A percentile compares a stretch with the other conserved stretches of the same genome.
Evolutionary conservation across 2,329 filamentous ascomycete genomes (phyloP).

Genomic region (Lachnellula subtilissima): DNA sequence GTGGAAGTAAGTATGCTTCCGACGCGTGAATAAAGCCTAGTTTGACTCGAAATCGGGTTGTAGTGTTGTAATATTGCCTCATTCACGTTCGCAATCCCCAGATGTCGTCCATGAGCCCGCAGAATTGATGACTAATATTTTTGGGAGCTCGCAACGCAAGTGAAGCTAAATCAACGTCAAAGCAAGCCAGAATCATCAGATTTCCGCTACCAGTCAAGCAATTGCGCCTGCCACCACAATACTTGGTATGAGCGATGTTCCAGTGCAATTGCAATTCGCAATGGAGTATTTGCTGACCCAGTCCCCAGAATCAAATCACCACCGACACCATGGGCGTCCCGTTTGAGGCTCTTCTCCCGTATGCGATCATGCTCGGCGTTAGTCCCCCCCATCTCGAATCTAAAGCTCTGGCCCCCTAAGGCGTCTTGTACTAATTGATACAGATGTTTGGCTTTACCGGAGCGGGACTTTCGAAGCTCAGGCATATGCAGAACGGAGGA

Average conservation of each 20-base stretch:
- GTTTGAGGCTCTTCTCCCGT: constrained; percentile 38
- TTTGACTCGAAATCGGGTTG: constrained; percentile 20
- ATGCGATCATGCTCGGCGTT: constrained; percentile 37
- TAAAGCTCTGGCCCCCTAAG: background rate
- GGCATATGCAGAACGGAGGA: constrained; percentile 36
- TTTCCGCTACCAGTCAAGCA: constrained; percentile 10
- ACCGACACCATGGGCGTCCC: constrained; percentile 36
- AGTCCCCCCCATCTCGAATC: constrained; percentile 17
- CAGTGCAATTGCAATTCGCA: background rate
- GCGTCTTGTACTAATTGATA: constrained; percentile 15
- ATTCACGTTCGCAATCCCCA: constrained; percentile 10
- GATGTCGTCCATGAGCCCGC: constrained; percentile 17
- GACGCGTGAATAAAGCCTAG: constrained; percentile 31
- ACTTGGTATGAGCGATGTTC: constrained; percentile 14
- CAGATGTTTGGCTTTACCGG: constrained; percentile 39
- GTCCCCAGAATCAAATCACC: constrained; percentile 16
- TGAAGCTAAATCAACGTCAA: constrained; percentile 19
- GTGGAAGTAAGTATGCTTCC: constrained; percentile 19
- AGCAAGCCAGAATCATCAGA: constrained; percentile 5
- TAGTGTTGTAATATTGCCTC: constrained; percentile 25
- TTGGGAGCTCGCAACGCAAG: constrained; percentile 4
- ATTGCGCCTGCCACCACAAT: constrained; percentile 19
- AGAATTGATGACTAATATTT: background rate
- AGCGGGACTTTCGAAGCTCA: constrained; percentile 35
- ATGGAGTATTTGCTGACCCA: constrained; percentile 7